Conservation (phyloP, 192 early-diverging fungal genomes). For the Rhizophagus sp. region DNA sequence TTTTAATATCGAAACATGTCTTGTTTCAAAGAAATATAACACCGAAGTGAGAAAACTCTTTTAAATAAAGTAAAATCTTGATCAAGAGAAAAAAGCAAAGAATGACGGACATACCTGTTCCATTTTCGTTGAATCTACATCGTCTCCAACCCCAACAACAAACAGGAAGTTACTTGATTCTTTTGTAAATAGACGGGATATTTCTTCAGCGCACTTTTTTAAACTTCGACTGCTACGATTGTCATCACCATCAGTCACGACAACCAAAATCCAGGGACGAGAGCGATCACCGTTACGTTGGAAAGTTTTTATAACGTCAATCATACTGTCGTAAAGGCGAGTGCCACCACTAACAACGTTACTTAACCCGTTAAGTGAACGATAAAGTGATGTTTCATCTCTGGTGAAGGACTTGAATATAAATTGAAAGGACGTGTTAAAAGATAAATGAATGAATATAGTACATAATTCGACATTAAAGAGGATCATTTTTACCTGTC, state of each 20-base stretch:
- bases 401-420: background rate
- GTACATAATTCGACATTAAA: background rate
- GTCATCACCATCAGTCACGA: constrained; percentile 27
- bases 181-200: background rate
- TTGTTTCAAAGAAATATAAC: no score
- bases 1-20: no score
- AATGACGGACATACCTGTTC: constrained; percentile 17
- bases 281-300: background rate
- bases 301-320: constrained; percentile 9
- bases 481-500: constrained; percentile 17
- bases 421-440: background rate
- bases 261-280: constrained; percentile 27
- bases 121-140: constrained; percentile 16
- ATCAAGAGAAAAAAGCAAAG: background rate
- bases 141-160: constrained; percentile 17
- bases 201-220: background rate
- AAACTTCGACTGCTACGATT: constrained; percentile 12
- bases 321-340: constrained; percentile 22
- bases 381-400: constrained; percentile 18
- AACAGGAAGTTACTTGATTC: constrained; percentile 21
- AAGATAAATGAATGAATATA: background rate
- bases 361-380: constrained; percentile 14
- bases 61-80: no score
- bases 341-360: background rate
- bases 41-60: no score